Evolutionary conservation across 306 rosid species (phyloP).

Genomic region (Phaseolus lunatus): DNA sequence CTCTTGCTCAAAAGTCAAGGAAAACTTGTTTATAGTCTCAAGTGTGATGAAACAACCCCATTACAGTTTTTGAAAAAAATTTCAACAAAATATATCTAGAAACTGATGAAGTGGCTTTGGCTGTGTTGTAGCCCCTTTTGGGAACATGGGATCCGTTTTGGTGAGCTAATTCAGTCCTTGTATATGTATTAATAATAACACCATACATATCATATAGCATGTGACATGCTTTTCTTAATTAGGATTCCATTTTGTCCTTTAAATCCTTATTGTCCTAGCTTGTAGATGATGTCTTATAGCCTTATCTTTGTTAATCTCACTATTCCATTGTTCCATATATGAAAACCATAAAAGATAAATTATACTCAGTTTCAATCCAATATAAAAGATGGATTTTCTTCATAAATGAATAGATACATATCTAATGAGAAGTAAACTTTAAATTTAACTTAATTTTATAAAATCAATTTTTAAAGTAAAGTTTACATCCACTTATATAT

Average conservation of each 20-base stretch:
- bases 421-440: no score
- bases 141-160: constrained; percentile 68
- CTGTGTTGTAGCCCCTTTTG: constrained; percentile 65
- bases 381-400: no score
- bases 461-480: no score
- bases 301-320: constrained; percentile 28
- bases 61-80: constrained; percentile 7
- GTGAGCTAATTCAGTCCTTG: constrained; percentile 54
- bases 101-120: constrained; percentile 56
- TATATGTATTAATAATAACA: constrained; percentile 49
- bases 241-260: constrained; percentile 30
- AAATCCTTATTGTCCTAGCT: constrained; percentile 12
- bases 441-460: no score
- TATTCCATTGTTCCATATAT: background rate
- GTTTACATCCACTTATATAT: no score
- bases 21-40: constrained; percentile 38
- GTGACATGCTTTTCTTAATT: constrained; percentile 59
- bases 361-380: no score
- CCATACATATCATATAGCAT: constrained; percentile 47
- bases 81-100: constrained; percentile 21
- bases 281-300: constrained; percentile 18
- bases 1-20: constrained; percentile 15
- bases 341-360: no score
- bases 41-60: constrained; percentile 33
- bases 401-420: no score